Evolutionary conservation across 1,139 yeast genomes (phyloP).

Genomic region (Blastobotrys elegans): DNA sequence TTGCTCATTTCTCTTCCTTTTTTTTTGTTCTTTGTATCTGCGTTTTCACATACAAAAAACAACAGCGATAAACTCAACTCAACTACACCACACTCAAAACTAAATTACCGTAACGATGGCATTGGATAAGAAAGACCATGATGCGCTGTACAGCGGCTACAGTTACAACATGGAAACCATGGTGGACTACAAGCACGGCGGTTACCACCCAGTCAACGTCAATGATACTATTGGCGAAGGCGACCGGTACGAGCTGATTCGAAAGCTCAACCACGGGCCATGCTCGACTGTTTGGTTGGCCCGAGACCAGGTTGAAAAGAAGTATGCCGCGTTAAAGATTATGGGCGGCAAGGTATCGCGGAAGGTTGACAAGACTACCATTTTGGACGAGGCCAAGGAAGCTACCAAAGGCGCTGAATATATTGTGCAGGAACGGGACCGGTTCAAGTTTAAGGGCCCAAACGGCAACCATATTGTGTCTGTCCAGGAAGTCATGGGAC

Average conservation of each 20-base stretch:
- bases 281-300: constrained; percentile 16
- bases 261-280: constrained; percentile 17
- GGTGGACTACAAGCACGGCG: constrained; percentile 17
- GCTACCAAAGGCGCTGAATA: constrained; percentile 8
- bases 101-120: constrained; percentile 15
- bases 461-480: constrained; percentile 17
- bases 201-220: constrained; percentile 15
- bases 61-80: neutral
- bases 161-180: constrained; percentile 14
- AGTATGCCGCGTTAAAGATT: constrained; percentile 15
- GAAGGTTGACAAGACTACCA: constrained; percentile 14
- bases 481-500: constrained; percentile 17
- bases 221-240: constrained; percentile 14
- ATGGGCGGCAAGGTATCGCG: constrained; percentile 16
- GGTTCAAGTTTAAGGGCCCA: constrained; percentile 15
- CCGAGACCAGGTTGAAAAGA: constrained; percentile 11
- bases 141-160: constrained; percentile 14
- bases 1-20: neutral
- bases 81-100: neutral
- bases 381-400: constrained; percentile 11
- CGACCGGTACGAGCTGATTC: constrained; percentile 16
- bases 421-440: constrained; percentile 14
- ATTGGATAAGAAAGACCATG: constrained; percentile 17
- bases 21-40: constrained; percentile 4
- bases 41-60: neutral